Percentiles rank a stretch among this genome's conserved stretches.
Evolutionary conservation across 2,329 filamentous ascomycete species (phyloP).

Genomic region (Cercospora berteroae): DNA sequence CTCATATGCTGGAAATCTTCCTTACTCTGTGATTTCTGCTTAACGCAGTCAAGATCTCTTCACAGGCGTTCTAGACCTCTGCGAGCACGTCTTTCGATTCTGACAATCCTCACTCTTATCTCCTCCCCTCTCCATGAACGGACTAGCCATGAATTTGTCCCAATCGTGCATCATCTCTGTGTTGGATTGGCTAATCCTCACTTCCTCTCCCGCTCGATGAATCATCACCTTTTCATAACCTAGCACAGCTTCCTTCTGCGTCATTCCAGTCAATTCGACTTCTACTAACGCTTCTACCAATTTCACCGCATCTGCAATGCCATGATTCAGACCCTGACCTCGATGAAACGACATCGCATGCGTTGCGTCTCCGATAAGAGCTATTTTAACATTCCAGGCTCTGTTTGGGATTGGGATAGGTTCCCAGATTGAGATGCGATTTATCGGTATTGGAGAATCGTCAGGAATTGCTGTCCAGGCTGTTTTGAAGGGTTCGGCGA

Average conservation of each 20-base stretch:
- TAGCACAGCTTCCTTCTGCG: background rate
- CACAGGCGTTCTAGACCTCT: too few species aligned
- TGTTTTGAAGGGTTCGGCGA: constrained; percentile 13
- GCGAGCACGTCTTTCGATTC: background rate
- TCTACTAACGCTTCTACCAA: background rate
- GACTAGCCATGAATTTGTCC: constrained; percentile 14
- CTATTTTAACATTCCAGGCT: constrained; percentile 5
- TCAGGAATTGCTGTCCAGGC: background rate
- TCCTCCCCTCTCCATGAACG: constrained; percentile 18
- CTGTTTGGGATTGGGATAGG: background rate
- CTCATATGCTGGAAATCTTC: too few species aligned
- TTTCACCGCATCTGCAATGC: constrained; percentile 12
- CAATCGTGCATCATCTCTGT: constrained; percentile 23
- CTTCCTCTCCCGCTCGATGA: constrained; percentile 13
- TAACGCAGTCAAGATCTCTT: background rate
- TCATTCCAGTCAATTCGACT: background rate
- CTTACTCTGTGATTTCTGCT: too few species aligned
- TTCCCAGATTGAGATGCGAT: constrained; percentile 8
- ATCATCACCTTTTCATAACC: constrained; percentile 19
- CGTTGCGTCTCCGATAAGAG: constrained; percentile 13
- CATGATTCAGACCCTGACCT: constrained; percentile 18
- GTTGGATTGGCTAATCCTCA: constrained; percentile 11
- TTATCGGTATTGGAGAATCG: background rate
- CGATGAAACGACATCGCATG: constrained; percentile 19
- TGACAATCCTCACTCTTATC: constrained; percentile 7